Conservation (phyloP, 1,139 yeast species). For the Yamadazyma diospyri region DNA sequence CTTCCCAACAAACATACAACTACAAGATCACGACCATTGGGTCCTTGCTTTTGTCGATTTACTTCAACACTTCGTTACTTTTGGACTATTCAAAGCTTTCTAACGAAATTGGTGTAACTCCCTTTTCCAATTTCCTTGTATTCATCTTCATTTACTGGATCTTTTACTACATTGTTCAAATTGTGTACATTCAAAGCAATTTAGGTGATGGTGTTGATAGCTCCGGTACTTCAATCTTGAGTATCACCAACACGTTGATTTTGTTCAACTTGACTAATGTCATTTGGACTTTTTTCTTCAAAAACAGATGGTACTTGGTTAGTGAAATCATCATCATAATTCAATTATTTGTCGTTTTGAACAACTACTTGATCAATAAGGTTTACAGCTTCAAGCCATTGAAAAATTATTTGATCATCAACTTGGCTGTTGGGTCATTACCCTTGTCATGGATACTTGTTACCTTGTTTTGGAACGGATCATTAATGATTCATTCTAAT, state of each 20-base stretch:
- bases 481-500: slow-evolving; percentile 58
- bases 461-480: slow-evolving; percentile 81
- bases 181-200: slow-evolving; percentile 26
- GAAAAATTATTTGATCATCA: slow-evolving; percentile 16
- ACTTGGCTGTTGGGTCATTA: slow-evolving; percentile 50
- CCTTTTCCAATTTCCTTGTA: slow-evolving; percentile 61
- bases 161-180: slow-evolving; percentile 50
- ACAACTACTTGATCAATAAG: slow-evolving; percentile 56
- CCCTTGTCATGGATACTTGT: slow-evolving; percentile 75
- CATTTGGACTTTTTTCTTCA: slow-evolving; percentile 60
- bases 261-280: slow-evolving; percentile 57
- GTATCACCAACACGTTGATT: slow-evolving; percentile 45
- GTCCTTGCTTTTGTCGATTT: slow-evolving; percentile 50
- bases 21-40: slow-evolving; percentile 47
- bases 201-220: slow-evolving; percentile 37
- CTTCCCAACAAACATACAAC: slow-evolving; percentile 12
- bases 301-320: slow-evolving; percentile 49
- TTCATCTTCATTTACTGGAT: slow-evolving; percentile 59
- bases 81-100: slow-evolving; percentile 44
- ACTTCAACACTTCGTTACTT: slow-evolving; percentile 52
- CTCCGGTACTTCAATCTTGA: slow-evolving; percentile 12
- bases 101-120: slow-evolving; percentile 50
- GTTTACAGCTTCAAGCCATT: slow-evolving; percentile 55
- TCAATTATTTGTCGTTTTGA: slow-evolving; percentile 55
- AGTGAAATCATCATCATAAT: slow-evolving; percentile 53